Base-by-base conservation (phyloP, 257 asterid genomes). In the Verbascum thapsus region DNA sequence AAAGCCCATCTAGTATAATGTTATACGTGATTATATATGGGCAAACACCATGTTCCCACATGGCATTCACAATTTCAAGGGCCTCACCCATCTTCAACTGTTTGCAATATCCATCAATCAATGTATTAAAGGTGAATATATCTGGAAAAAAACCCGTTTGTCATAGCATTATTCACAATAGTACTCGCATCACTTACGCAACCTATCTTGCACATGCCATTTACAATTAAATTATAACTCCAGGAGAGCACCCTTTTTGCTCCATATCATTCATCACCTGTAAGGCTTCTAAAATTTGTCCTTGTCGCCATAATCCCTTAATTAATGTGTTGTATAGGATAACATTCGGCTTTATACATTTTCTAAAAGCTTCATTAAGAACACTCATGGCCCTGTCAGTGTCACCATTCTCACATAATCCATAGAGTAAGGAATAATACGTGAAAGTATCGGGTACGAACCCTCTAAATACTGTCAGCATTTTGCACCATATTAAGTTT, bases 21-120 rank as follows among this genome's bases (percentile, higher is more conserved):
- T 89, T 92, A 71, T 79, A 84, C 1, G 99, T 89, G 73, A 89
- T 83, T 53, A 92, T 74, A 73, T 92, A 96, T 1, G 99, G 97
- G 56, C 66, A 26, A 63, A 87, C 53, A 17, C 72, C 85, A 54
- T 83, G 85, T 40, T 81, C 90, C 91, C 88, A 80, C 96, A 92
- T 87, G 43, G 68, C 69, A 67, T 83, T 67, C 43, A 92, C 84
- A 66, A 87, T 72, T 67, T 71, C 90, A 42, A 89, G 89, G 3
- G 91, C 94, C 64, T 80, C 76, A 11, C 72, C 79, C 68, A 92
- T 77, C 75, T 85, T 87, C 53, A 75, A 85, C 78, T 85, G 88
- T 66, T 92, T 92, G 78, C 91, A 87, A 68, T 82, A 85, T 22
- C 99, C 97, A 73, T 85, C 95, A 43, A 92, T 84, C 80, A 92